These are phyloP conservation scores for Moniliella sp. DNA, from an alignment of 1,284 basidiomycete species.

Conservation along the genomic window DNA sequence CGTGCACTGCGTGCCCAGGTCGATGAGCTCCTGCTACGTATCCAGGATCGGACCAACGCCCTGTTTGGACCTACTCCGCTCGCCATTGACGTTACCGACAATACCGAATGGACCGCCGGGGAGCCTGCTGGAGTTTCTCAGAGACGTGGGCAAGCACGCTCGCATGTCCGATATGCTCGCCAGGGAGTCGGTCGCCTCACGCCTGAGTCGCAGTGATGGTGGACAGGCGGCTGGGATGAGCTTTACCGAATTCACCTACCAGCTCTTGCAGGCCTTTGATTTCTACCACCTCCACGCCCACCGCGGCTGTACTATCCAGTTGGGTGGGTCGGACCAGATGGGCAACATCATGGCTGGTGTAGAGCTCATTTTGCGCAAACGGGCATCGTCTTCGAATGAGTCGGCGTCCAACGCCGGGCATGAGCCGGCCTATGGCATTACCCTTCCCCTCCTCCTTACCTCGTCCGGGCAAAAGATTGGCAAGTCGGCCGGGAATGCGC, in stretches of 20 bases:
- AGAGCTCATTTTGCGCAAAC: constrained; percentile 53
- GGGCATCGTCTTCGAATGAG: neutral
- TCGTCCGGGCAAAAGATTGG: constrained; percentile 82
- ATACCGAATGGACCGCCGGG: constrained; percentile 56
- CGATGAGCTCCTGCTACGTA: no score
- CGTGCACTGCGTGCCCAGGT: no score
- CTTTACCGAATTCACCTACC: constrained; percentile 94
- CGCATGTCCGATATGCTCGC: constrained; percentile 74
- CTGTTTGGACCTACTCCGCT: no score
- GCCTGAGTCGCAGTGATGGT: neutral
- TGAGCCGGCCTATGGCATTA: constrained; percentile 53
- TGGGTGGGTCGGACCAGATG: constrained; percentile 93
- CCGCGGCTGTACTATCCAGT: constrained; percentile 61
- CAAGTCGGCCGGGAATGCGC: constrained; percentile 82
- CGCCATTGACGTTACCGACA: constrained; percentile 43
- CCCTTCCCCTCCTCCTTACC: constrained; percentile 78
- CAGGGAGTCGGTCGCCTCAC: constrained; percentile 45
- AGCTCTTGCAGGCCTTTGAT: constrained; percentile 87
- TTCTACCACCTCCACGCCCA: constrained; percentile 52
- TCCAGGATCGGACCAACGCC: no score
- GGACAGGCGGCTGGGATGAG: constrained; percentile 46
- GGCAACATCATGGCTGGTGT: constrained; percentile 89
- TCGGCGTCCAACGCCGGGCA: constrained; percentile 1
- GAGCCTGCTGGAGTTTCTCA: constrained; percentile 61
- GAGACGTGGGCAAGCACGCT: constrained; percentile 55